These are phyloP conservation scores for Dipodascus geniculatus DNA, from an alignment of 805 yeast genomes.

Conservation along the genomic window DNA sequence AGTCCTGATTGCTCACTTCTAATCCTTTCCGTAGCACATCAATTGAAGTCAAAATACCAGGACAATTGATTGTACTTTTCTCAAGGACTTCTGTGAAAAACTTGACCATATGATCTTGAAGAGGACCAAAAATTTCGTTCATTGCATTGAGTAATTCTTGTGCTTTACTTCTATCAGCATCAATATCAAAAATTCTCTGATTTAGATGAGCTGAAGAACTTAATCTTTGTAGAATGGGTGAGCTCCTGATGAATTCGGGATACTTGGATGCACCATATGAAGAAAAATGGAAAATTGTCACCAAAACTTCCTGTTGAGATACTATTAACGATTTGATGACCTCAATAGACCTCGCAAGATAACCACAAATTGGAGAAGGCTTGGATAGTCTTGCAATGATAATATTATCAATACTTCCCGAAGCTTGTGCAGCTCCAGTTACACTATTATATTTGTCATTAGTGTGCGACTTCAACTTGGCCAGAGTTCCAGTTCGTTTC, in stretches of 20 bases:
- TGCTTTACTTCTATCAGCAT: slow-evolving; percentile 37
- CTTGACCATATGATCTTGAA: slow-evolving; percentile 21
- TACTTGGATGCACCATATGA: slow-evolving; percentile 29
- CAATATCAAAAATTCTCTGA: slow-evolving; percentile 27
- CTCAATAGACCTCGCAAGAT: not conserved
- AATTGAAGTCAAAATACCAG: slow-evolving; percentile 32
- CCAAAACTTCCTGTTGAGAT: slow-evolving; percentile 39
- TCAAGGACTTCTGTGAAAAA: slow-evolving; percentile 27
- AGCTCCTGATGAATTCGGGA: slow-evolving; percentile 29
- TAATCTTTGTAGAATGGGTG: slow-evolving; percentile 13
- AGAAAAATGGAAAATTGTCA: slow-evolving; percentile 35
- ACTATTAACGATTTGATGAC: slow-evolving; percentile 8
- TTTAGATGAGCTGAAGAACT: slow-evolving; percentile 17
- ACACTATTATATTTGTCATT: slow-evolving; percentile 1
- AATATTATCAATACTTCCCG: not conserved
- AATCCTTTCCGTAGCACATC: slow-evolving; percentile 30
- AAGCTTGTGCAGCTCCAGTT: not conserved
- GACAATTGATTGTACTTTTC: slow-evolving; percentile 30
- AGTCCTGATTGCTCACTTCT: slow-evolving; percentile 54
- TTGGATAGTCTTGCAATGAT: not conserved
- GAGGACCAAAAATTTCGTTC: slow-evolving; percentile 33
- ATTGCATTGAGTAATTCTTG: slow-evolving; percentile 35
- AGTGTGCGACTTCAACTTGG: slow-evolving; percentile 8
- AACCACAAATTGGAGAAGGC: slow-evolving; percentile 1
- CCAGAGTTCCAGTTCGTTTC: slow-evolving; percentile 17